Conservation (phyloP, 2,329 filamentous ascomycete species). For the Madurella mycetomatis region DNA sequence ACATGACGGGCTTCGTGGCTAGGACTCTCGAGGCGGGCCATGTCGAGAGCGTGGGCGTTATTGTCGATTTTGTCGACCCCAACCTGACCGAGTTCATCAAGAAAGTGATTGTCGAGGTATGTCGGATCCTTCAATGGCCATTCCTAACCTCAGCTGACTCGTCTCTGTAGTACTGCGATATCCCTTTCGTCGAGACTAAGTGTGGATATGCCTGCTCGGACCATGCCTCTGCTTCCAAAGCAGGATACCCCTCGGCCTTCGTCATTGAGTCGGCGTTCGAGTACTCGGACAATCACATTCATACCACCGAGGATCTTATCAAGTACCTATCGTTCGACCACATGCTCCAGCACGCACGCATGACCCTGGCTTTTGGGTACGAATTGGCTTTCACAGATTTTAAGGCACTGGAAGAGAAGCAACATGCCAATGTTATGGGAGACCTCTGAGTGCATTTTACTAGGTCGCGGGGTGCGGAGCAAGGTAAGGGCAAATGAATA, state of each 20-base stretch:
- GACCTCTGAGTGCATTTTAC: constrained; percentile 18
- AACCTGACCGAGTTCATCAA: constrained; percentile 87
- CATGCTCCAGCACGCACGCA: constrained; percentile 58
- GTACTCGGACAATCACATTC: constrained; percentile 64
- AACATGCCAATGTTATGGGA: constrained; percentile 16
- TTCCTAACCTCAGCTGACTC: neutral
- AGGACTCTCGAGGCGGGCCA: constrained; percentile 77
- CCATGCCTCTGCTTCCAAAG: constrained; percentile 62
- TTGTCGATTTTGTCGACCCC: constrained; percentile 84
- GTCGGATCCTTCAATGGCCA: constrained; percentile 14
- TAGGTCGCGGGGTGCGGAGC: no score
- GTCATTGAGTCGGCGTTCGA: constrained; percentile 60
- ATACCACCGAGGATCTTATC: constrained; percentile 67
- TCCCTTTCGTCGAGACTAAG: constrained; percentile 49
- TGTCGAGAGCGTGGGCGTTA: constrained; percentile 83
- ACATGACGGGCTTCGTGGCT: constrained; percentile 91
- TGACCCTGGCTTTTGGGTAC: constrained; percentile 45
- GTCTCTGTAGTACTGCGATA: constrained; percentile 67
- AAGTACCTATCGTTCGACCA: constrained; percentile 64
- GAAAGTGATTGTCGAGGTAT: constrained; percentile 67
- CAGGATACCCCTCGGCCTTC: constrained; percentile 62
- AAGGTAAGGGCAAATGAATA: neutral
- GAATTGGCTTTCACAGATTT: constrained; percentile 41
- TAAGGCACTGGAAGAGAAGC: constrained; percentile 27
- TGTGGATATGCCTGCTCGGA: constrained; percentile 62